Percentiles rank a stretch among this genome's conserved stretches.
phyloP scores from a whole-genome alignment of 768 basidiomycete genomes.

The Leucosporidium scottii region DNA sequence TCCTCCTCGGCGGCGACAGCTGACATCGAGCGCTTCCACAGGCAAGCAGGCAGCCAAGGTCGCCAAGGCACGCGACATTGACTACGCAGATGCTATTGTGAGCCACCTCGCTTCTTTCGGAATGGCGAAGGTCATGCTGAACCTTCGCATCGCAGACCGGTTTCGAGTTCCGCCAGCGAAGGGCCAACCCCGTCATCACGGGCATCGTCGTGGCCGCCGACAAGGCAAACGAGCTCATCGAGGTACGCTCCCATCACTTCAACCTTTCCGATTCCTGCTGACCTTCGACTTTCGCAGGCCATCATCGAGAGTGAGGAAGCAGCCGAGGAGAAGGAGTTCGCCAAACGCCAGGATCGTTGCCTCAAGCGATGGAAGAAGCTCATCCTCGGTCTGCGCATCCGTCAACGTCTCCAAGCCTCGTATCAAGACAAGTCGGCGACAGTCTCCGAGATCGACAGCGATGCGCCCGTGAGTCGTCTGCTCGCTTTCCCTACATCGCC shows the following conservation, averaged over 20 bases:
- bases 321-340: constrained; percentile 65
- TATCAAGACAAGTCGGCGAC: neutral
- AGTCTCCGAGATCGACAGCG: neutral
- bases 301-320: constrained; percentile 74
- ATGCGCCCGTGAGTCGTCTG: neutral
- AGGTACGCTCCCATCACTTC: constrained; percentile 49
- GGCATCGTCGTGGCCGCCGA: constrained; percentile 83
- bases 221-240: constrained; percentile 63
- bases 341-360: constrained; percentile 68
- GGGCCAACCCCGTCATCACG: constrained; percentile 73
- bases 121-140: neutral
- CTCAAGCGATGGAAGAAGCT: constrained; percentile 83
- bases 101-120: constrained; percentile 36
- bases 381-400: constrained; percentile 78
- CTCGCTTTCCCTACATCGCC: neutral
- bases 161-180: constrained; percentile 91
- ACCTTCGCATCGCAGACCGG: constrained; percentile 57
- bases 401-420: constrained; percentile 47
- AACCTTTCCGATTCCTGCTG: neutral
- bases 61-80: constrained; percentile 75
- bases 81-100: constrained; percentile 93
- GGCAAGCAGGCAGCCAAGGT: constrained; percentile 83
- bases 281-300: constrained; percentile 51
- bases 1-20: neutral
- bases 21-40: constrained; percentile 38